phyloP scores from a whole-genome alignment of 345 rosid species.

The Euphorbia tirucalli region DNA sequence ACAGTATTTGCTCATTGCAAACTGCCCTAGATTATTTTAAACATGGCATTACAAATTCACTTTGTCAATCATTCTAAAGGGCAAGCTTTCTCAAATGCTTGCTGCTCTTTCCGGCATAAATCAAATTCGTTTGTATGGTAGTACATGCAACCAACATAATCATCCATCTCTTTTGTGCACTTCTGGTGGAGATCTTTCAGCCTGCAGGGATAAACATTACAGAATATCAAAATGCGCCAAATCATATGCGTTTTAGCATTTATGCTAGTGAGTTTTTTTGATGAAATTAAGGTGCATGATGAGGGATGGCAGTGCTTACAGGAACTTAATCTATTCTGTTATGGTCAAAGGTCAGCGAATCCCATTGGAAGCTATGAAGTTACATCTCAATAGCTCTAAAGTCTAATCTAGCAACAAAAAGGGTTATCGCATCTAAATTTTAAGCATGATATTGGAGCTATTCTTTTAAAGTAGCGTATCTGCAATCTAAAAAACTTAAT shows the following conservation, averaged over 20 bases:
- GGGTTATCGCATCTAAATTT: no score
- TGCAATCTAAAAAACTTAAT: neutral
- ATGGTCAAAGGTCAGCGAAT: neutral
- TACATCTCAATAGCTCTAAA: neutral
- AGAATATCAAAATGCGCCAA: neutral
- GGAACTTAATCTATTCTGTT: neutral
- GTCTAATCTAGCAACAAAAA: neutral
- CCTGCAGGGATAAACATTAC: slow-evolving; percentile 42
- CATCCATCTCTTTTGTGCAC: slow-evolving; percentile 93
- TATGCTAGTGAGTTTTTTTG: neutral
- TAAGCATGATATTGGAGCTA: no score
- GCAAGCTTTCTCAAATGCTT: slow-evolving; percentile 89
- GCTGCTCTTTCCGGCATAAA: slow-evolving; percentile 94
- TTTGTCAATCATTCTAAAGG: slow-evolving; percentile 61
- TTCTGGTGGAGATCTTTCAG: slow-evolving; percentile 86
- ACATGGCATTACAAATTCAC: neutral
- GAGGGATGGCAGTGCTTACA: neutral
- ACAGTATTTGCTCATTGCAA: slow-evolving; percentile 35
- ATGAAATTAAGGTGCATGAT: neutral
- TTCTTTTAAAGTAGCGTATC: no score
- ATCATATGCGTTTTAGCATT: no score
- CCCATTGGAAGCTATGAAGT: neutral
- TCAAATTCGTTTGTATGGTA: slow-evolving; percentile 94
- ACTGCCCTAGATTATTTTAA: slow-evolving; percentile 42
- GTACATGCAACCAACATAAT: slow-evolving; percentile 91